These are phyloP conservation scores for Calcarisporium arbuscula DNA, from an alignment of 2,329 filamentous ascomycete species.

Conservation along the genomic window DNA sequence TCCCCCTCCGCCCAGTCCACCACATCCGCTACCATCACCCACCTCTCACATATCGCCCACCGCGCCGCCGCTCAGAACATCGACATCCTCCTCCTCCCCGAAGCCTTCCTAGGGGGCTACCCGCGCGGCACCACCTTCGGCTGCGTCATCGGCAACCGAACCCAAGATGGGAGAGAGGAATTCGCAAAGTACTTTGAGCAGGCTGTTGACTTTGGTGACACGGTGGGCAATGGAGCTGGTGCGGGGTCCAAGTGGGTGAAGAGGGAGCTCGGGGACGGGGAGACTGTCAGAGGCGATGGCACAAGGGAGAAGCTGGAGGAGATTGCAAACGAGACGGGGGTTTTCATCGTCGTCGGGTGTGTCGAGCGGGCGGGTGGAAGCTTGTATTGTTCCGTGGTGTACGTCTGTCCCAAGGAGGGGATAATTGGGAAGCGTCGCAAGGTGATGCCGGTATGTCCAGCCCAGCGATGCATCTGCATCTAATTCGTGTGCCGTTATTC, in stretches of 20 bases:
- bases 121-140: constrained; percentile 78
- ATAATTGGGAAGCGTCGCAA: constrained; percentile 81
- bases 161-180: constrained; percentile 67
- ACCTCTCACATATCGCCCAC: constrained; percentile 57
- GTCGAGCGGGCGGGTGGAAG: constrained; percentile 78
- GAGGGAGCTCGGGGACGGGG: constrained; percentile 38
- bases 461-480: too few relatives aligned
- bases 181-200: constrained; percentile 73
- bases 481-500: too few relatives aligned
- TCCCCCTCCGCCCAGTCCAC: constrained; percentile 47
- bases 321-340: constrained; percentile 68
- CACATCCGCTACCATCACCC: constrained; percentile 54
- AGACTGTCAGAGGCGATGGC: constrained; percentile 38
- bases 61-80: constrained; percentile 50
- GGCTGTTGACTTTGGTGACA: constrained; percentile 81
- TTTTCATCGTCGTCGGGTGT: constrained; percentile 74
- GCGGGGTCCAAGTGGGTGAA: constrained; percentile 68
- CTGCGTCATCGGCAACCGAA: constrained; percentile 63
- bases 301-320: constrained; percentile 74
- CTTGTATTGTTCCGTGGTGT: constrained; percentile 76
- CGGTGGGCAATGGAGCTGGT: constrained; percentile 52
- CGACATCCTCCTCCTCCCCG: constrained; percentile 79
- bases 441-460: constrained; percentile 73
- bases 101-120: constrained; percentile 89
- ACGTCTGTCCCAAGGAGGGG: constrained; percentile 69